A percentile compares a stretch with the other conserved stretches of the same genome.
Conservation (phyloP, 2,329 filamentous ascomycete genomes). For the Alternaria gaisen region DNA sequence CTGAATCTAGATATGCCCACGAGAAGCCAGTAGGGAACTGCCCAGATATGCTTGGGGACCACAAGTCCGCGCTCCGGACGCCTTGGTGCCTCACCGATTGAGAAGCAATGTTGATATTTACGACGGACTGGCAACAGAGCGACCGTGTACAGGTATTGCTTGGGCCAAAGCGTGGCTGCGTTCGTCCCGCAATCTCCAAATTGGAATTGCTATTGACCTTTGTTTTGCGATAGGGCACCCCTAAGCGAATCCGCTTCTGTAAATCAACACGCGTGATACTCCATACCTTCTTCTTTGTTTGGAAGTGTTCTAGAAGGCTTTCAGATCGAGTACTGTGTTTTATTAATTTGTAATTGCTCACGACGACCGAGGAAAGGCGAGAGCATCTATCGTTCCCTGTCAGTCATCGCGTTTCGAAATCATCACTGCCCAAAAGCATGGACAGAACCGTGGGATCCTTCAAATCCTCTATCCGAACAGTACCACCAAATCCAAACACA, state of each 20-base stretch:
- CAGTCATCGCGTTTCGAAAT: constrained; percentile 32
- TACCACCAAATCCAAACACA: constrained; percentile 27
- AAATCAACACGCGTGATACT: constrained; percentile 31
- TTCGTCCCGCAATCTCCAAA: constrained; percentile 10
- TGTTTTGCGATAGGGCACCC: constrained; percentile 29
- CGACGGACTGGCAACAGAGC: background rate
- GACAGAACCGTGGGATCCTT: constrained; percentile 45
- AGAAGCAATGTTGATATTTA: background rate
- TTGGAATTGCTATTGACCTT: constrained; percentile 27
- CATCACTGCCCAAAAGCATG: constrained; percentile 44
- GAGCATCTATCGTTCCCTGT: constrained; percentile 35
- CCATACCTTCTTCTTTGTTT: constrained; percentile 40
- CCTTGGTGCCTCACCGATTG: background rate
- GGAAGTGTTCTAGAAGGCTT: constrained; percentile 38
- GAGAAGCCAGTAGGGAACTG: background rate
- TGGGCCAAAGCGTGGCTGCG: background rate
- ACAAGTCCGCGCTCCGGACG: background rate
- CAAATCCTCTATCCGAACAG: constrained; percentile 40
- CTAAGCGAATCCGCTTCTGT: constrained; percentile 25
- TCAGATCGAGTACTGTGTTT: constrained; percentile 12
- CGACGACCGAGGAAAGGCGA: constrained; percentile 30
- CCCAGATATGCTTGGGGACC: background rate
- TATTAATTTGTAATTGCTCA: constrained; percentile 23
- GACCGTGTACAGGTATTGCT: constrained; percentile 2
- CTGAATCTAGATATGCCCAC: background rate